phyloP scores from a whole-genome alignment of 2,329 filamentous ascomycete species.

The Diaporthe vexans region DNA sequence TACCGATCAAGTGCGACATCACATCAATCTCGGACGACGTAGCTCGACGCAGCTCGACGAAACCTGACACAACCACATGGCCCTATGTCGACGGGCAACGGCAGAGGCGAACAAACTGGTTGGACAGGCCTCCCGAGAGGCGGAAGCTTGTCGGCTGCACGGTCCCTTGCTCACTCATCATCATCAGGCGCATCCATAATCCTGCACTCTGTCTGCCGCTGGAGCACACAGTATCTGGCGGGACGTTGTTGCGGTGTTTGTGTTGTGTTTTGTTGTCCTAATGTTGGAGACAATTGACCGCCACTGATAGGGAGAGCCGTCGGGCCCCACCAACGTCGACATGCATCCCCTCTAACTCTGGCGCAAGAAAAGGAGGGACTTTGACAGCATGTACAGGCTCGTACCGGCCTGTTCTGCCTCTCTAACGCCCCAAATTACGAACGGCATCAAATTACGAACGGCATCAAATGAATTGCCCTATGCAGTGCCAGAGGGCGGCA shows the following conservation, averaged over 20 bases:
- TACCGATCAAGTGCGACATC: not conserved
- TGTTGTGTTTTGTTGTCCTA: not conserved
- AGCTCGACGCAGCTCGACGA: not conserved
- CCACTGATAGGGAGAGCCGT: conserved; percentile 1
- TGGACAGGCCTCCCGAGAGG: conserved; percentile 17
- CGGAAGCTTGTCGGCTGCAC: conserved; percentile 29
- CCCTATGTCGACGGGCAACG: conserved; percentile 3
- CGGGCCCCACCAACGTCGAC: conserved; percentile 8
- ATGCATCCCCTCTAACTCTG: not conserved
- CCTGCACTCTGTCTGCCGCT: not conserved
- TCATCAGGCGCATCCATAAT: not conserved
- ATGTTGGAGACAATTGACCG: conserved; percentile 14
- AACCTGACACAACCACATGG: conserved; percentile 9
- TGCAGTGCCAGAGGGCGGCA: conserved; percentile 34
- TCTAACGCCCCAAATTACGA: not conserved
- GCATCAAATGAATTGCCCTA: conserved; percentile 19
- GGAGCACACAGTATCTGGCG: not conserved
- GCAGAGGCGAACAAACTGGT: conserved; percentile 16
- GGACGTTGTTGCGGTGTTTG: not conserved
- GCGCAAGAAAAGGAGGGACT: not conserved
- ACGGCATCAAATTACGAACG: conserved; percentile 3
- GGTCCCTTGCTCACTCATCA: conserved; percentile 1
- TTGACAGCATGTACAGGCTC: conserved; percentile 20
- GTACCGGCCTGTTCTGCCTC: not conserved
- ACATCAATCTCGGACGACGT: not conserved